phyloP scores from a whole-genome alignment of 176 grass and related monocot species.

The bread wheat (Triticum aestivum) region IWGSC_CS_RefSeq_v2.1 NC_057814.1:563963749-563964248 shows the following conservation, averaged over 20 bases:
- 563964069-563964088: not conserved
- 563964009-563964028: not conserved
- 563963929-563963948: not conserved
- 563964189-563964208: not conserved
- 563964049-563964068: not conserved
- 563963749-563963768: slow-evolving; percentile 71
- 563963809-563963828: slow-evolving; percentile 58
- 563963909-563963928: not conserved
- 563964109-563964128: not conserved
- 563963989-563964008: not conserved
- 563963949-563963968: not conserved
- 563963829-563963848: slow-evolving; percentile 92
- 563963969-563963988: not conserved
- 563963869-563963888: not conserved
- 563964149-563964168: not conserved
- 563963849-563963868: not conserved
- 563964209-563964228: not conserved
- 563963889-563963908: not conserved
- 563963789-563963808: slow-evolving; percentile 51
- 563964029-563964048: slow-evolving; percentile 16
- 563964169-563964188: not conserved
- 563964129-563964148: not conserved
- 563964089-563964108: not conserved
- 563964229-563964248: not conserved
- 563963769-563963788: slow-evolving; percentile 77